Base-by-base conservation (phyloP, 1,139 yeast genomes). In the Kurtzmaniella quercitrusa region DNA sequence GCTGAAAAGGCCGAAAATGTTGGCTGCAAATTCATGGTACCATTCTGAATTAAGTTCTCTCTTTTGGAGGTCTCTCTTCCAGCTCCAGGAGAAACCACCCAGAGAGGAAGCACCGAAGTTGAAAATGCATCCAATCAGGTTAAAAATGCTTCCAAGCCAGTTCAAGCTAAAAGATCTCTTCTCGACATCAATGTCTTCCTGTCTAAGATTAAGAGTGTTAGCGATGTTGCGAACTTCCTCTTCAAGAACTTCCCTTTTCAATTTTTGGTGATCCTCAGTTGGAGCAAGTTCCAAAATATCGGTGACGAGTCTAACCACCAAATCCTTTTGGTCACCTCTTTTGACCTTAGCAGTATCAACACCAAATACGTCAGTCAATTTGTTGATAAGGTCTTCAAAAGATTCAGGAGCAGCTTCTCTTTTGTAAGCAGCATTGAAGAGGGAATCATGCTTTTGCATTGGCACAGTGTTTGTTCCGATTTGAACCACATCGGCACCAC, bases 351-450 rank as follows among this genome's bases (percentile, higher is more conserved):
- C 32, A 36, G 38, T 15, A 11, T 36, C 32, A 28, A 39, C 28
- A 14, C 34, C 23, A 30, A 20, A 23, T 20, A 34, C 23, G 14
- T 34, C 37, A 9, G 26, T 19, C 37, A 34, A 12, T 20, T 20
- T 34, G 15, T 18, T 8, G 14, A 34, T 23, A 14, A 34, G 20
- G 12, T 34, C 37, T 4, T 34, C 23, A 15, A 34, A 34, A 5
- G 23, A 17, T 18, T 34, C 37, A 12, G 37, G 37, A 14, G 37
- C 37, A 19, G 37, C 37, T 34, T 34, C 37, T 19, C 37, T 34
- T n/a, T 34, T 34, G 26, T 34, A 34, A 14, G 37, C 14, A 20
- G 37, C 23, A 18, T 30, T 30, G 7, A 30, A 30, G 15, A 30
- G 34, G 15, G 26, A 19, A 3, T 34, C 37, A 12, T 19, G 21